Conservation (phyloP, 352 stramenopile genomes). For the Thalassiosira hispida region DNA sequence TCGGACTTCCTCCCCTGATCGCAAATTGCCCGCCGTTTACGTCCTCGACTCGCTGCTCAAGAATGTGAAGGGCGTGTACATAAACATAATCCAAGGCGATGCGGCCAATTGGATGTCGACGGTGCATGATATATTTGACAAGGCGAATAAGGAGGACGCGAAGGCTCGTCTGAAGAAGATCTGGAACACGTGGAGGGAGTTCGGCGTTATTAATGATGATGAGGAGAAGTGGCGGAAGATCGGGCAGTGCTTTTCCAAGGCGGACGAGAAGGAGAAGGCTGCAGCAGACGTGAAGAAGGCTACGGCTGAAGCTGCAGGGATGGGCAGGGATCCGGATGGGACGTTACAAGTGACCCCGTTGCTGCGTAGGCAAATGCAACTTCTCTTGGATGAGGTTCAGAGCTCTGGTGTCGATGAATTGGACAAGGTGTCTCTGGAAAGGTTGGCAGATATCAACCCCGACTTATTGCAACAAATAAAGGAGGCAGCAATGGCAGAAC, state of each 20-base stretch:
- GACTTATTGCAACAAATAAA: constrained; percentile 79
- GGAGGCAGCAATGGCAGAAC: constrained; percentile 51
- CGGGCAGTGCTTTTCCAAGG: constrained; percentile 62
- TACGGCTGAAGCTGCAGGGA: constrained; percentile 39
- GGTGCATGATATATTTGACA: constrained; percentile 63
- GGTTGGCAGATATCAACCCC: constrained; percentile 76
- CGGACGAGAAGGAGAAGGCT: constrained; percentile 23
- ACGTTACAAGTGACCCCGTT: constrained; percentile 50
- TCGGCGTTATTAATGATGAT: constrained; percentile 49
- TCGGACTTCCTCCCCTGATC: constrained; percentile 32
- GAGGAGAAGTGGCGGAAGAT: constrained; percentile 66
- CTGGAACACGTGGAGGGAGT: constrained; percentile 77
- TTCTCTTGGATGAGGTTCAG: constrained; percentile 78
- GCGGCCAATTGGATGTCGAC: constrained; percentile 64
- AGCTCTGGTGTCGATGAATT: constrained; percentile 71
- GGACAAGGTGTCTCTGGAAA: constrained; percentile 80
- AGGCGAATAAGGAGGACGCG: constrained; percentile 39
- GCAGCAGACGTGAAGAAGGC: neutral
- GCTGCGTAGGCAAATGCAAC: constrained; percentile 75
- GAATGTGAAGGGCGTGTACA: constrained; percentile 75
- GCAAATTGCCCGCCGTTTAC: constrained; percentile 74
- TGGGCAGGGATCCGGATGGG: constrained; percentile 55
- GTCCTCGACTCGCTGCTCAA: constrained; percentile 80
- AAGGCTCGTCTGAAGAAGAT: constrained; percentile 70
- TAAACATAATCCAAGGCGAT: constrained; percentile 72